Conservation (phyloP, 192 early-diverging fungal genomes). For the Coemansia sp. region DNA sequence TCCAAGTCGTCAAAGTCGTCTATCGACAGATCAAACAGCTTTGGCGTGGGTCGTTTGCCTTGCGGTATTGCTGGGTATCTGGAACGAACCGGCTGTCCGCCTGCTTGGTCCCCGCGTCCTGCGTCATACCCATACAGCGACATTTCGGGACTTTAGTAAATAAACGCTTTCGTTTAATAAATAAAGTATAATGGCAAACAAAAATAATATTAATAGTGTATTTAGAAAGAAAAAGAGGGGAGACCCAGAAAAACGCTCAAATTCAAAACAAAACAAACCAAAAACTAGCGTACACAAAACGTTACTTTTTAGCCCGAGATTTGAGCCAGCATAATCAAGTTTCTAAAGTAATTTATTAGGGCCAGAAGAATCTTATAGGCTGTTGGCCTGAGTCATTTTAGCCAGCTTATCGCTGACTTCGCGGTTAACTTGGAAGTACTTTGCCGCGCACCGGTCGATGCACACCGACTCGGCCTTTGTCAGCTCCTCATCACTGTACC, state of each 20-base stretch:
- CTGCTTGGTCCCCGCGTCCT: slow-evolving; percentile 1
- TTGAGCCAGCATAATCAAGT: no score
- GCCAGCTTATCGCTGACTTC: slow-evolving; percentile 75
- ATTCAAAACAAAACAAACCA: no score
- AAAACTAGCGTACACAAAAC: no score
- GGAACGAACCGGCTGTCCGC: neutral
- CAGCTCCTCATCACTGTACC: slow-evolving; percentile 77
- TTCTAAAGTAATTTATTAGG: slow-evolving; percentile 7
- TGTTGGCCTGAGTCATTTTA: slow-evolving; percentile 50
- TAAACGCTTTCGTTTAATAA: no score
- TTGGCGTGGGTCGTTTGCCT: slow-evolving; percentile 5
- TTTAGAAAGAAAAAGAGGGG: no score
- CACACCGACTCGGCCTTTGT: slow-evolving; percentile 92
- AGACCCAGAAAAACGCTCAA: no score
- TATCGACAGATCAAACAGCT: slow-evolving; percentile 26
- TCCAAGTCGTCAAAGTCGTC: slow-evolving; percentile 35
- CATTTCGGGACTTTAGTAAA: slow-evolving; percentile 9
- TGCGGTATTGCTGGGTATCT: slow-evolving; percentile 17
- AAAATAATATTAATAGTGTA: no score
- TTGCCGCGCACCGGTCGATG: slow-evolving; percentile 84
- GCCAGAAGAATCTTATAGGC: no score
- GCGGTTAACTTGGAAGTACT: slow-evolving; percentile 82
- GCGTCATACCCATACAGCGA: slow-evolving; percentile 22
- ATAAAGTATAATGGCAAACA: no score
- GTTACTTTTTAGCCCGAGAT: no score